Conservation (phyloP, 2,329 filamentous ascomycete species). For the Apiospora rasikravindrae region DNA sequence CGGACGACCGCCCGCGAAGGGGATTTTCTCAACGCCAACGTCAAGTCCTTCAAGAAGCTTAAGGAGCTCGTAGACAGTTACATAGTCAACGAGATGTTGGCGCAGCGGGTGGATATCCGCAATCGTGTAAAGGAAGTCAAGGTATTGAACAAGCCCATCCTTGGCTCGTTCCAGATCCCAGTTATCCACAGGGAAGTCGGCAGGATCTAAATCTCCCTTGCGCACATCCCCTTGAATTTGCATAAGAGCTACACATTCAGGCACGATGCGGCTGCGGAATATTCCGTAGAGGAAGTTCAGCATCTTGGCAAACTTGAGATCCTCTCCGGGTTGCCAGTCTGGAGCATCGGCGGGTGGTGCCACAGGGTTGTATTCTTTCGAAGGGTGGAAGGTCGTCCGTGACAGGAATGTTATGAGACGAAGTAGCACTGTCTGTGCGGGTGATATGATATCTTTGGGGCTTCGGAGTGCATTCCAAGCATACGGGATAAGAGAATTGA, state of each 20-base stretch:
- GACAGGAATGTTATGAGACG: slow-evolving; percentile 92
- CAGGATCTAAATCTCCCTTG: slow-evolving; percentile 73
- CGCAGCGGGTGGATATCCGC: slow-evolving; percentile 86
- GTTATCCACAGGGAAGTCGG: slow-evolving; percentile 90
- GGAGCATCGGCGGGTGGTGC: slow-evolving; percentile 28
- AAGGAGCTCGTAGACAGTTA: slow-evolving; percentile 86
- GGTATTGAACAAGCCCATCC: slow-evolving; percentile 90
- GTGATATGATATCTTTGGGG: slow-evolving; percentile 94
- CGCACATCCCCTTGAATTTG: slow-evolving; percentile 91
- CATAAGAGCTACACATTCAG: slow-evolving; percentile 93
- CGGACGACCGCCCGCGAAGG: slow-evolving; percentile 56
- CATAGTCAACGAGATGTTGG: slow-evolving; percentile 86
- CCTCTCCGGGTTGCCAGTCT: slow-evolving; percentile 49
- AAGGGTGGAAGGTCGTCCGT: slow-evolving; percentile 56
- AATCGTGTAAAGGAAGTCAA: slow-evolving; percentile 90
- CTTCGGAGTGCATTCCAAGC: slow-evolving; percentile 91
- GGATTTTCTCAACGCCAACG: slow-evolving; percentile 83
- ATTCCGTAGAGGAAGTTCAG: slow-evolving; percentile 92
- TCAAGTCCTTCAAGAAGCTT: slow-evolving; percentile 88
- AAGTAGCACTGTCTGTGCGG: slow-evolving; percentile 90
- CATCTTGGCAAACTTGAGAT: slow-evolving; percentile 62
- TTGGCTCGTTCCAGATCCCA: slow-evolving; percentile 99
- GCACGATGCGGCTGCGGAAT: slow-evolving; percentile 90
- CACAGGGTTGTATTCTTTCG: slow-evolving; percentile 42
- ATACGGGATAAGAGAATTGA: slow-evolving; percentile 87